Percentiles rank a stretch among this genome's conserved stretches.
phyloP scores from a whole-genome alignment of 176 grass and related monocot species.

The Poa pratensis region DNA sequence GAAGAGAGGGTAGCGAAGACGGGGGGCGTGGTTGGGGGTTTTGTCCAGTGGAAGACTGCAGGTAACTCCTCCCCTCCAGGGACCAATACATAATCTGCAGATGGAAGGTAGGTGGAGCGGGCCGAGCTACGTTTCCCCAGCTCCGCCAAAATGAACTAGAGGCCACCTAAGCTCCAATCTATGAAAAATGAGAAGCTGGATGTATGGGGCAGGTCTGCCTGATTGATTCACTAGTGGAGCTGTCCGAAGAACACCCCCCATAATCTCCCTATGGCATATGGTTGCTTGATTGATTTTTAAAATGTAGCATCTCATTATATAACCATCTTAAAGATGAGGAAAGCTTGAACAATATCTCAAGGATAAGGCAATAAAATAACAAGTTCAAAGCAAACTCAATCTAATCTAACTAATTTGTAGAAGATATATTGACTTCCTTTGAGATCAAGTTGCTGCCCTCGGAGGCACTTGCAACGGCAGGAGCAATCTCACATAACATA shows the following conservation, averaged over 20 bases:
- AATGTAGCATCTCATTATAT: neutral
- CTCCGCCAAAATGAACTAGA: constrained; percentile 1
- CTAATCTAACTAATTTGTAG: constrained; percentile 4
- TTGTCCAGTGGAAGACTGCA: neutral
- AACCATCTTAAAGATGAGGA: neutral
- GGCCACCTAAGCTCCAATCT: neutral
- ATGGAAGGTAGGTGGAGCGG: neutral
- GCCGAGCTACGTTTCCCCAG: neutral
- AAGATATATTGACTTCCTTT: neutral
- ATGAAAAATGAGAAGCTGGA: neutral
- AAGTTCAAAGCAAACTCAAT: constrained; percentile 2
- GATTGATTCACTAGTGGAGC: neutral
- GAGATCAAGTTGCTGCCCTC: constrained; percentile 2
- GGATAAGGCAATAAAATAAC: neutral
- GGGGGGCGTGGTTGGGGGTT: neutral
- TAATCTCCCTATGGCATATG: neutral
- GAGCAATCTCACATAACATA: neutral
- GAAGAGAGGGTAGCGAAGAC: neutral
- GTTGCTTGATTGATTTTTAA: neutral
- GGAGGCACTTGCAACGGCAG: neutral
- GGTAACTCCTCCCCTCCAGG: neutral
- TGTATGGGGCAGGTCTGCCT: neutral
- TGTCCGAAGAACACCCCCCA: neutral
- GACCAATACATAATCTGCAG: neutral
- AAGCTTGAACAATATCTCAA: neutral